phyloP scores from a whole-genome alignment of 2,329 filamentous ascomycete genomes.

The Cercospora sesami region DNA sequence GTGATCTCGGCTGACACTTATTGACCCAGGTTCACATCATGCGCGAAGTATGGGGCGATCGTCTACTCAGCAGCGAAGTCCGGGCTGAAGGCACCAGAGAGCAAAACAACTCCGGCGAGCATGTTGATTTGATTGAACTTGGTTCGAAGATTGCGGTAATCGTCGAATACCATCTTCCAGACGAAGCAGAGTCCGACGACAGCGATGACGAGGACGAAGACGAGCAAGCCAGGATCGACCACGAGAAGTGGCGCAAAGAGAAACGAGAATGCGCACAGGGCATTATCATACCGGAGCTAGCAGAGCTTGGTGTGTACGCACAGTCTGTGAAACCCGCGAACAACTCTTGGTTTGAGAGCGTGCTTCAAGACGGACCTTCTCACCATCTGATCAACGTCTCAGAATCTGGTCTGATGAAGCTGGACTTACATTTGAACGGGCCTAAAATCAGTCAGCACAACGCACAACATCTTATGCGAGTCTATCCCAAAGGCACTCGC shows the following conservation, averaged over 20 bases:
- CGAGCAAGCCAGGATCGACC: constrained; percentile 46
- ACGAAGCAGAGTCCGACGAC: constrained; percentile 50
- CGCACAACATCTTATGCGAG: constrained; percentile 66
- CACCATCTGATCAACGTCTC: constrained; percentile 70
- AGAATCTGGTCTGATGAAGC: constrained; percentile 62
- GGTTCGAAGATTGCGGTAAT: constrained; percentile 66
- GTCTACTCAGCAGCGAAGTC: constrained; percentile 60
- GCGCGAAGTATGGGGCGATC: constrained; percentile 62
- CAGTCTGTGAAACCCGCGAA: constrained; percentile 68
- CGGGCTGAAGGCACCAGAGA: constrained; percentile 58
- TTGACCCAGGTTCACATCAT: constrained; percentile 63
- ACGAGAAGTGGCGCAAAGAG: constrained; percentile 56
- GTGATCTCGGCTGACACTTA: too few relatives aligned
- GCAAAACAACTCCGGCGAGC: constrained; percentile 53
- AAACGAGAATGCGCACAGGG: constrained; percentile 50
- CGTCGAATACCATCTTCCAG: constrained; percentile 64
- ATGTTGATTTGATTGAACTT: constrained; percentile 60
- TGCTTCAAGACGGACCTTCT: constrained; percentile 54
- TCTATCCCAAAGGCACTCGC: constrained; percentile 68
- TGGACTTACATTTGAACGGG: constrained; percentile 37
- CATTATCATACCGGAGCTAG: constrained; percentile 64
- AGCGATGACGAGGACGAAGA: constrained; percentile 41
- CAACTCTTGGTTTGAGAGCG: constrained; percentile 63
- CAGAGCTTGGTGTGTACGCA: constrained; percentile 66
- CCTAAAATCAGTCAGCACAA: constrained; percentile 62